These are phyloP conservation scores for Colletotrichum phormii DNA, from an alignment of 2,329 filamentous ascomycete species.

Conservation along the genomic window DNA sequence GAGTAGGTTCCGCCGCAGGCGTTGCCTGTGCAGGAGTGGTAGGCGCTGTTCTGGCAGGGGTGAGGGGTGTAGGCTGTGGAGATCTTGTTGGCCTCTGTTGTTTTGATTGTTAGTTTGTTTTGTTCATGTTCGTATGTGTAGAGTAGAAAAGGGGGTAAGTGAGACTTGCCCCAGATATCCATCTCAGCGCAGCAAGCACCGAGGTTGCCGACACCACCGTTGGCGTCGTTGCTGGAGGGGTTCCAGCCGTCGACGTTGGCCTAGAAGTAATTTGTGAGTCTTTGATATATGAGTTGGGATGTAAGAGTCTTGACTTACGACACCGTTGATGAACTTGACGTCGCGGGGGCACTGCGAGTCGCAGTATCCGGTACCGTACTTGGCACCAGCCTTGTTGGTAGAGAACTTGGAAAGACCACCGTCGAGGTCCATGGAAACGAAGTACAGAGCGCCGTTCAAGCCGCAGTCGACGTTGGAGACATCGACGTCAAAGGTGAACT, in stretches of 20 bases:
- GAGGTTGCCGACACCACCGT: slow-evolving; percentile 62
- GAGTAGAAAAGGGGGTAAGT: slow-evolving; percentile 37
- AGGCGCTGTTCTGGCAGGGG: slow-evolving; percentile 65
- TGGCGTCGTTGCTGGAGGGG: slow-evolving; percentile 63
- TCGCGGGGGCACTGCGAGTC: slow-evolving; percentile 65
- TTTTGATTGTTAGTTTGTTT: slow-evolving; percentile 4
- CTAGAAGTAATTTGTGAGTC: slow-evolving; percentile 39
- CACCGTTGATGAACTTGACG: slow-evolving; percentile 69
- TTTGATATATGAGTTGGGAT: no score
- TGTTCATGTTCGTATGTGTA: slow-evolving; percentile 25
- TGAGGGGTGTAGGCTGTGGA: slow-evolving; percentile 75
- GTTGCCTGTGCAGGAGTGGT: slow-evolving; percentile 62
- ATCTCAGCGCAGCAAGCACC: slow-evolving; percentile 74
- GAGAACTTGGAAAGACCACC: slow-evolving; percentile 63
- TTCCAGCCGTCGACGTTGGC: slow-evolving; percentile 65
- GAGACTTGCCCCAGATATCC: slow-evolving; percentile 58
- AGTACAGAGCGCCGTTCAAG: slow-evolving; percentile 78
- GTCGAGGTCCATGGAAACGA: slow-evolving; percentile 69
- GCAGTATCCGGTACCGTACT: slow-evolving; percentile 70
- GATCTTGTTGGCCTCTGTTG: slow-evolving; percentile 74
- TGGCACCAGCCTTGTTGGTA: slow-evolving; percentile 64
- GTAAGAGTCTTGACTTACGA: slow-evolving; percentile 45
- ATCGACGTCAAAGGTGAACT: slow-evolving; percentile 80
- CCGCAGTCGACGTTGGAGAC: slow-evolving; percentile 76
- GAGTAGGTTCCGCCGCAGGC: slow-evolving; percentile 66